Conservation (phyloP, 495 filamentous ascomycete species). For the Penicillium antarcticum region DNA sequence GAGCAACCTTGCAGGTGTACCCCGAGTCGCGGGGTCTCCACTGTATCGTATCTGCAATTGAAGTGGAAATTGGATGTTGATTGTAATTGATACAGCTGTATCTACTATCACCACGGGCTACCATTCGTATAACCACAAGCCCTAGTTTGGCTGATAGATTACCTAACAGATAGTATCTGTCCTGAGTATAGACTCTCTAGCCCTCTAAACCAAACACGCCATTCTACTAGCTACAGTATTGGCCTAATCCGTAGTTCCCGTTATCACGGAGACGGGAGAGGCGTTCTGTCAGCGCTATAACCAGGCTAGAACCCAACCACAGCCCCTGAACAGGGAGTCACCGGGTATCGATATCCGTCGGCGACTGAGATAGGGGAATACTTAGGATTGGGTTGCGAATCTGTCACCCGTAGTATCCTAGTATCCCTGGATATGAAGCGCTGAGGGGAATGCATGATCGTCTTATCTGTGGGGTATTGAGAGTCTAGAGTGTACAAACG, state of each 20-base stretch:
- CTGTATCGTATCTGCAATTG: background rate
- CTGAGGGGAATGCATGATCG: background rate
- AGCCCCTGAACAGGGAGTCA: no score
- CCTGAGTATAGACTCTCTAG: background rate
- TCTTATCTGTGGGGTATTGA: background rate
- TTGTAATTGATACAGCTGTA: no score
- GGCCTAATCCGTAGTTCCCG: background rate
- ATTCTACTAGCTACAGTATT: background rate
- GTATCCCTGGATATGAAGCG: no score
- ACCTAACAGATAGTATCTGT: background rate
- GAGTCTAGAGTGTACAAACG: background rate
- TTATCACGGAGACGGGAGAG: conserved; percentile 20
- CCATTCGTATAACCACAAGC: background rate
- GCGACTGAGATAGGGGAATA: background rate
- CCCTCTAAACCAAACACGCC: conserved; percentile 1
- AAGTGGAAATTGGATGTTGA: no score
- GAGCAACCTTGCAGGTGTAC: conserved; percentile 10
- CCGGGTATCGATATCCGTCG: background rate
- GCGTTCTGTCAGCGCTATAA: conserved; percentile 18
- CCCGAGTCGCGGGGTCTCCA: conserved; percentile 7
- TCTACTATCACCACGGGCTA: background rate
- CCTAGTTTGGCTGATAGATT: background rate
- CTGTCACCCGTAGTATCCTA: background rate
- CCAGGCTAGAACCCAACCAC: conserved; percentile 5
- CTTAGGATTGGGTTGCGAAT: background rate